phyloP scores from a whole-genome alignment of 2,329 filamentous ascomycete genomes.

The Beauveria sp. region DNA sequence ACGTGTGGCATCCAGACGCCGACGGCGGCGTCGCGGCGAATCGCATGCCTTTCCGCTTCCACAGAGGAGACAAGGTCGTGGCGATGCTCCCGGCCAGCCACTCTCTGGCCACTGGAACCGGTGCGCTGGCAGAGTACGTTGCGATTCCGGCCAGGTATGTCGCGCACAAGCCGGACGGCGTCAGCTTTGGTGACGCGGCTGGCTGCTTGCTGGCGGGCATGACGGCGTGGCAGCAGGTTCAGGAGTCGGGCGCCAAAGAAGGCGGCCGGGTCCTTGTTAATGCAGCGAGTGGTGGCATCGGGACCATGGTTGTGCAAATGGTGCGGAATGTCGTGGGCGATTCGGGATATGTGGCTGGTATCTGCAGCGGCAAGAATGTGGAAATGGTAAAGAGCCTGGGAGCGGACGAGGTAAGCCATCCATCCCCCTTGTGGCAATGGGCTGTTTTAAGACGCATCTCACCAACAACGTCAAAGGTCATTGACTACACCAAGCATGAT shows the following conservation, averaged over 20 bases:
- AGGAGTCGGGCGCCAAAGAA: constrained; percentile 28
- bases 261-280: constrained; percentile 39
- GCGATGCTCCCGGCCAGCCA: constrained; percentile 30
- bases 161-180: constrained; percentile 23
- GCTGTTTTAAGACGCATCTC: neutral
- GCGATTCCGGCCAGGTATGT: constrained; percentile 27
- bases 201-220: constrained; percentile 31
- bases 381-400: constrained; percentile 39
- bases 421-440: neutral
- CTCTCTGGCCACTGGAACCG: constrained; percentile 26
- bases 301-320: constrained; percentile 39
- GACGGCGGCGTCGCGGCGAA: neutral
- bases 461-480: constrained; percentile 20
- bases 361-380: constrained; percentile 40
- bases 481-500: constrained; percentile 33
- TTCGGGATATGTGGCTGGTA: constrained; percentile 35
- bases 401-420: constrained; percentile 35
- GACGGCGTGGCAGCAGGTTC: constrained; percentile 32
- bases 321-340: constrained; percentile 28
- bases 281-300: constrained; percentile 44
- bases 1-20: constrained; percentile 24
- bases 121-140: constrained; percentile 33
- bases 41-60: constrained; percentile 16
- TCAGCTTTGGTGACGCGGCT: constrained; percentile 26
- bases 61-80: constrained; percentile 27